A percentile compares a stretch with the other conserved stretches of the same genome.
Conservation (phyloP, 225 moss, liverwort and hornwort species). For the Marchantia polymorpha region DNA sequence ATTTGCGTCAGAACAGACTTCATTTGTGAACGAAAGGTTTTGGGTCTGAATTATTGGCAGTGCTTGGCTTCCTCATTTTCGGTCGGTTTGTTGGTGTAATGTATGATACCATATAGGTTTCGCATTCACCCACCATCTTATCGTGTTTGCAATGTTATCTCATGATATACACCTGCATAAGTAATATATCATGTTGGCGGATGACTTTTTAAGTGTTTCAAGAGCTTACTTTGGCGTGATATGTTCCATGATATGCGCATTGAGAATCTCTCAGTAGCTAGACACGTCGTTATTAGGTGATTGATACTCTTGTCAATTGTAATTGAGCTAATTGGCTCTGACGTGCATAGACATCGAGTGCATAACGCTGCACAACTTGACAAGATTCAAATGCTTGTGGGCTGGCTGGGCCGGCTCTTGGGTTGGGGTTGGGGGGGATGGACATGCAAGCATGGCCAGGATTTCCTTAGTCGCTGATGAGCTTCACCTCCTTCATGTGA, state of each 20-base stretch:
- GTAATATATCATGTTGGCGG: background rate
- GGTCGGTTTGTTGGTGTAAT: constrained; percentile 28
- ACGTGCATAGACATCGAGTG: constrained; percentile 22
- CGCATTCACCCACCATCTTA: constrained; percentile 5
- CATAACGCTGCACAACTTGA: constrained; percentile 40
- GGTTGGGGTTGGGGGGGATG: constrained; percentile 44
- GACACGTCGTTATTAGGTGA: constrained; percentile 3
- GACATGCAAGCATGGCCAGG: constrained; percentile 48
- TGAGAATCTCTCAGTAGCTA: constrained; percentile 7
- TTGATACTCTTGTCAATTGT: background rate
- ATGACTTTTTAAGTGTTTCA: background rate
- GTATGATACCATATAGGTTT: constrained; percentile 5
- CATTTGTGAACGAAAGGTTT: constrained; percentile 32
- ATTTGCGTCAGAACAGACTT: constrained; percentile 33
- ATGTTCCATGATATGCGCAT: background rate
- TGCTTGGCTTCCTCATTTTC: constrained; percentile 22
- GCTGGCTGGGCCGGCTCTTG: constrained; percentile 46
- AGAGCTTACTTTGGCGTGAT: background rate
- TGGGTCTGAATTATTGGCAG: constrained; percentile 22
- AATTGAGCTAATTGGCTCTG: constrained; percentile 16
- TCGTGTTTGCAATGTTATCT: background rate
- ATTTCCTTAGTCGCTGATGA: constrained; percentile 42
- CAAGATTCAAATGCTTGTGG: constrained; percentile 50
- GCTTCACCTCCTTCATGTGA: constrained; percentile 44
- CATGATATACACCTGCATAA: constrained; percentile 5